Evolutionary conservation across 2,329 filamentous ascomycete species (phyloP), one percentile per base, ranked within the genome.

Genomic region (Neurospora sp.): DNA sequence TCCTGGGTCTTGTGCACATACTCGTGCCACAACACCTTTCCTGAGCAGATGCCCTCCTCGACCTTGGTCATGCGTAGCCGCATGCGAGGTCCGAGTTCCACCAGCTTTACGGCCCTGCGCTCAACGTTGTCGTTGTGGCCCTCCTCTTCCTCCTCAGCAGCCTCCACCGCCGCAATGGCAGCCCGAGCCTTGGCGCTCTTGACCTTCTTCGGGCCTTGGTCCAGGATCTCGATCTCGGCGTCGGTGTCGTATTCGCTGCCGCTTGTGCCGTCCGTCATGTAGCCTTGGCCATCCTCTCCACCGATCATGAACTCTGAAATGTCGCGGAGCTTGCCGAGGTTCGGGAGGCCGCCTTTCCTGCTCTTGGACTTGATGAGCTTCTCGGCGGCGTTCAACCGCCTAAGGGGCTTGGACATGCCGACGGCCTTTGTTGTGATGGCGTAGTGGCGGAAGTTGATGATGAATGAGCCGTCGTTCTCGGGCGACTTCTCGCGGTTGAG

Each of bases 11-110:
- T 99, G 78, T 90, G 88, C 68, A 98, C 89, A 78, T 93, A 96
- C 78, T 97, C 93, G 80, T 99, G 96, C 96, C 96, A 99, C 91
- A 99, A 92, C 70, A 97, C 87, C 79, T 93, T 96, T 67, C 96
- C 96, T 36, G 87, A 86, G 76, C 93, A 97, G 6, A 98, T 81
- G 1, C 95, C 96, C 75, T 99, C 96, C 78, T 99, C 96, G 4
- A 99, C 94, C 82, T 99, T 99, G 69, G 93, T 94, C 81, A 99
- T 84, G 39, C 95, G 89, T 52, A 99, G 82, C 71, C 88, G 91
- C 91, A 99, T 90, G 69, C 96, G 88, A 1, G 96, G 96, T 0
- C 96, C 96, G 0, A 99, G 83, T 81, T 99, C 96, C 3, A 97
- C 90, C 6, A 99, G 84, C 79, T 97, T 97, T 28, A 99, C 92